These are phyloP conservation scores for Starmera dryadoides DNA, from an alignment of 805 yeast species.

Conservation along the genomic window DNA sequence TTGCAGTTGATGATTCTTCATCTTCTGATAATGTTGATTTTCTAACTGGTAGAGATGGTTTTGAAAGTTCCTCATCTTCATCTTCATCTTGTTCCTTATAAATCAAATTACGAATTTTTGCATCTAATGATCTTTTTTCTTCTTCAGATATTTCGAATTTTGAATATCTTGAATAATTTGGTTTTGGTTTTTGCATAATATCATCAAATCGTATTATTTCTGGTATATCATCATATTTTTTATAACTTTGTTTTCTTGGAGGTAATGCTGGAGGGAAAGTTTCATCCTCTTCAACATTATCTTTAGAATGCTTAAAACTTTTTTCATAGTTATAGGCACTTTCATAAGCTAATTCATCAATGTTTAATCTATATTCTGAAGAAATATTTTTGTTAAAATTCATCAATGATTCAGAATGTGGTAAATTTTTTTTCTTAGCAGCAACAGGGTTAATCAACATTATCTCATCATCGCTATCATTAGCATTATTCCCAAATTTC, in stretches of 20 bases:
- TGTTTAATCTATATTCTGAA: constrained; percentile 31
- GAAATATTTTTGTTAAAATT: constrained; percentile 28
- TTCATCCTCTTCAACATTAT: not conserved
- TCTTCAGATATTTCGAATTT: constrained; percentile 15
- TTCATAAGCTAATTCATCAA: constrained; percentile 48
- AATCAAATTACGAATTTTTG: constrained; percentile 8
- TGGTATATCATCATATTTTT: constrained; percentile 10
- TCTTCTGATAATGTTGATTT: constrained; percentile 4
- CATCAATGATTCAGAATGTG: constrained; percentile 9
- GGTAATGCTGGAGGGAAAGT: not conserved
- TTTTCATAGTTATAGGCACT: constrained; percentile 47
- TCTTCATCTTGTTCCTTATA: constrained; percentile 3
- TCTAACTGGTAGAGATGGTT: constrained; percentile 3
- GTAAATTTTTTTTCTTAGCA: not conserved
- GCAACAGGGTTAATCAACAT: not conserved
- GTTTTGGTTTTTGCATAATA: constrained; percentile 7
- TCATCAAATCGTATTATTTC: constrained; percentile 20
- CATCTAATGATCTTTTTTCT: constrained; percentile 12
- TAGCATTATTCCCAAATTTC: not conserved
- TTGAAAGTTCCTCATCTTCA: not conserved
- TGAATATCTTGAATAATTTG: constrained; percentile 7
- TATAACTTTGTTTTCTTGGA: constrained; percentile 2
- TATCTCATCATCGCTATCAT: not conserved
- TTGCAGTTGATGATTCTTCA: constrained; percentile 5
- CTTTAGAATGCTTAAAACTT: constrained; percentile 35